A percentile compares a stretch with the other conserved stretches of the same genome.
Conservation (phyloP, 2,329 filamentous ascomycete genomes). For the Scytalidium sp. region DNA sequence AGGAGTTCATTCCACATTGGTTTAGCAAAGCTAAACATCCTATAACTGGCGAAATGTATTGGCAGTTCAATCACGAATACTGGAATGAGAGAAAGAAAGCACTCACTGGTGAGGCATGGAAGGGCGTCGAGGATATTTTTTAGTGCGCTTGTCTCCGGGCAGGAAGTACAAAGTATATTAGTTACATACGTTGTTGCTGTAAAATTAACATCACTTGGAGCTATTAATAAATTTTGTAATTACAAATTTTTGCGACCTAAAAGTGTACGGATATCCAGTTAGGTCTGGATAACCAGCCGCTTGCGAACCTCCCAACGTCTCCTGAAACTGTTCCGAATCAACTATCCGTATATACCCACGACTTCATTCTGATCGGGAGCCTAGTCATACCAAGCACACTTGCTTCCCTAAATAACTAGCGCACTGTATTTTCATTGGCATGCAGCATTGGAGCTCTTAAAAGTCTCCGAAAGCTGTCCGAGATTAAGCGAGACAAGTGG, state of each 20-base stretch:
- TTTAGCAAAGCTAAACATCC: slow-evolving; percentile 72
- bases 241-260: no score
- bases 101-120: slow-evolving; percentile 24
- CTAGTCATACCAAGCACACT: no score
- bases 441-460: slow-evolving; percentile 1
- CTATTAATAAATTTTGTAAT: no score
- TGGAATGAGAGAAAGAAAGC: slow-evolving; percentile 64
- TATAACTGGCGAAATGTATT: slow-evolving; percentile 83
- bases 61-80: slow-evolving; percentile 86
- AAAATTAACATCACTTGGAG: no score
- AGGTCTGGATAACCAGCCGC: no score
- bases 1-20: slow-evolving; percentile 83
- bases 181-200: background rate
- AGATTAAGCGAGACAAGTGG: slow-evolving; percentile 13
- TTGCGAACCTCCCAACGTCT: no score
- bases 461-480: slow-evolving; percentile 20
- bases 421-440: background rate
- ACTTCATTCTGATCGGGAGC: no score
- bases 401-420: background rate
- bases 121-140: slow-evolving; percentile 32
- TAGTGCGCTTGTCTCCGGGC: slow-evolving; percentile 2
- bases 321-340: no score
- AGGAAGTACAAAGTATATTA: background rate
- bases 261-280: no score
- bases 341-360: no score